Evolutionary conservation across 83 land plant genomes (phyloP).

Genomic region (Picea abies): DNA sequence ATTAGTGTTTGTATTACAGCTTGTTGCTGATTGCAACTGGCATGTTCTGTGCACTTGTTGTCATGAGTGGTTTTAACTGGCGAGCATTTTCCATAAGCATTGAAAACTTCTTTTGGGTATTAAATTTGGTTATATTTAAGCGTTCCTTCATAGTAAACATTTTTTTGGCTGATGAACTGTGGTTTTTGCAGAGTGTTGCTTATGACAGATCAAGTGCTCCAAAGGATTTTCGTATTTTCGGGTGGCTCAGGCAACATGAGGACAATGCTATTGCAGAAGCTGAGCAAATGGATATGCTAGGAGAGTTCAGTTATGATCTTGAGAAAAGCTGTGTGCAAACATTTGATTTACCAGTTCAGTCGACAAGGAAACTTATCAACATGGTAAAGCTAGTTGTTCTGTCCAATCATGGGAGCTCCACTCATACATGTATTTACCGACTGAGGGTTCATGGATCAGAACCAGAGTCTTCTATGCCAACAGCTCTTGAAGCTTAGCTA

Average conservation of each 20-base stretch:
- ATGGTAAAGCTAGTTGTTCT: slow-evolving; percentile 70
- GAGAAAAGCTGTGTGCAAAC: slow-evolving; percentile 78
- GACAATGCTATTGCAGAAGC: slow-evolving; percentile 20
- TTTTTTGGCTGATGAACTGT: not conserved
- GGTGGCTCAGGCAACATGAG: slow-evolving; percentile 55
- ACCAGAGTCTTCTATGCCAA: slow-evolving; percentile 14
- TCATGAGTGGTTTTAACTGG: too few relatives aligned
- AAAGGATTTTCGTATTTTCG: slow-evolving; percentile 67
- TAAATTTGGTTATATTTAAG: not conserved
- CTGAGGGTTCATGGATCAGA: slow-evolving; percentile 64
- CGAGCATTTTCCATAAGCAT: not conserved
- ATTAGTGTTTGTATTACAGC: not conserved
- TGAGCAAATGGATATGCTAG: slow-evolving; percentile 46
- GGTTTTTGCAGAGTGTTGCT: slow-evolving; percentile 69
- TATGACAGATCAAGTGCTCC: slow-evolving; percentile 87
- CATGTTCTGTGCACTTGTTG: not conserved
- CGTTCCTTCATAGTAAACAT: not conserved
- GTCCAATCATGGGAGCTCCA: slow-evolving; percentile 75
- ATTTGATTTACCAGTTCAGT: slow-evolving; percentile 41
- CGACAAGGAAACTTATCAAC: slow-evolving; percentile 44
- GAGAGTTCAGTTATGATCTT: slow-evolving; percentile 74
- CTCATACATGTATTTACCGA: slow-evolving; percentile 85
- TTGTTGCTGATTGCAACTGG: not conserved
- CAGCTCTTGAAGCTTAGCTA: not conserved
- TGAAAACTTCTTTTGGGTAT: not conserved